These are phyloP conservation scores for Emergomyces pasteurianus DNA, from an alignment of 2,329 filamentous ascomycete species.

Conservation along the genomic window DNA sequence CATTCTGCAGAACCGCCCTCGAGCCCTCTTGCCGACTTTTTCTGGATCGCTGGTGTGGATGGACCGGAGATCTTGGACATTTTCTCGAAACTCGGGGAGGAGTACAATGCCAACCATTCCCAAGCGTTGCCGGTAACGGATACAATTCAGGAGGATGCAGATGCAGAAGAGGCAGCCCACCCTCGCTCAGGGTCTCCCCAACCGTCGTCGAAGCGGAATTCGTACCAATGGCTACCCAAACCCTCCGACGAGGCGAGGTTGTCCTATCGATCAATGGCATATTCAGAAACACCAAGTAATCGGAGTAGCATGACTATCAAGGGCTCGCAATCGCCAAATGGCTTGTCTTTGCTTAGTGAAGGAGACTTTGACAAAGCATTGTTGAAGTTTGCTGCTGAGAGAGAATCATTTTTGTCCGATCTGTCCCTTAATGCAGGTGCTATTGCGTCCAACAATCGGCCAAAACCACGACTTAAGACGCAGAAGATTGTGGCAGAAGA, in stretches of 20 bases:
- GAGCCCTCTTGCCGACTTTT: slow-evolving; percentile 52
- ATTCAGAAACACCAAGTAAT: slow-evolving; percentile 45
- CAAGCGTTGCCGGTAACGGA: slow-evolving; percentile 35
- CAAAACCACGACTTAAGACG: slow-evolving; percentile 66
- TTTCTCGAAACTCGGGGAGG: slow-evolving; percentile 30
- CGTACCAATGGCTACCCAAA: slow-evolving; percentile 27
- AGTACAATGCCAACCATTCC: slow-evolving; percentile 28
- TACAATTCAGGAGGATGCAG: slow-evolving; percentile 50
- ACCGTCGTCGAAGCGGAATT: slow-evolving; percentile 31
- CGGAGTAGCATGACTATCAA: slow-evolving; percentile 54
- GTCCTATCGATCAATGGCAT: slow-evolving; percentile 37
- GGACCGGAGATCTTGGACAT: slow-evolving; percentile 35
- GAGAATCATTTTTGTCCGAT: slow-evolving; percentile 87
- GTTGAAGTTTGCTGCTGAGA: slow-evolving; percentile 87
- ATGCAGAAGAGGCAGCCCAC: slow-evolving; percentile 37
- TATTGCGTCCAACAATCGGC: slow-evolving; percentile 50
- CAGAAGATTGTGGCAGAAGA: slow-evolving; percentile 75
- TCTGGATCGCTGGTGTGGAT: slow-evolving; percentile 48
- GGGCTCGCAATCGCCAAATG: slow-evolving; percentile 23
- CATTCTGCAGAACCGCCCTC: slow-evolving; percentile 31
- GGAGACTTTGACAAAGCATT: slow-evolving; percentile 91
- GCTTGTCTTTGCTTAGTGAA: slow-evolving; percentile 44
- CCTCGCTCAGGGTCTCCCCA: slow-evolving; percentile 24
- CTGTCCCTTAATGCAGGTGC: slow-evolving; percentile 78
- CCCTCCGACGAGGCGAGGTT: slow-evolving; percentile 26